Base-by-base conservation (phyloP, 176 grass and related monocot species). In the Poa annua region DNA sequence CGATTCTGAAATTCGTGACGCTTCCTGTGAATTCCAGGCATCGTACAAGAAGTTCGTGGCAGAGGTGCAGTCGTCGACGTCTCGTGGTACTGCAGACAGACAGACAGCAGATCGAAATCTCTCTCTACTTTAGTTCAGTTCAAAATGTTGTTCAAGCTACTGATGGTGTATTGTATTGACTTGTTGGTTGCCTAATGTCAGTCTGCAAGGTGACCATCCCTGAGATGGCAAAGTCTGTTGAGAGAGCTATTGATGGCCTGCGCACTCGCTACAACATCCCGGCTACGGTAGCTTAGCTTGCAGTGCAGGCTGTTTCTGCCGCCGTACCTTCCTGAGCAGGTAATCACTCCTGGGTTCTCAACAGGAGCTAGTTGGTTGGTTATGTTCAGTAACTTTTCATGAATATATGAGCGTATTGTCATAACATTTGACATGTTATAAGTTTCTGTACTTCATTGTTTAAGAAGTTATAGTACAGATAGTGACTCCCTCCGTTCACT, bases 11-110 rank as follows among this genome's bases (percentile, higher is more conserved):
- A 49, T 55, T 35, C 7, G 61, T 45, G 41, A 45, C 19, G 65
- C 16, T 75, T 84, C 48, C 45, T 66, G 48, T 79, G 75, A 49
- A 50, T 21, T 17, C 44, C 81, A 92, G 91, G 65, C 74, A 67
- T 85, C 88, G 11, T 93, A 93, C 79, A 89, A 84, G 85, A 81
- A 85, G 74, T 60, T 90, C 57, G 48, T 90, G 71, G 62, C 87
- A 0, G 85, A 93, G 66, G 78, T 86, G 79, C 88, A 90, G 75
- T 76, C 91, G 15, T 87, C 91, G 47, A 84, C 85, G 9, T 85
- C 85, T 80, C 91, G 88, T 74, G 91, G 91, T 93, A 93, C 76
- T 47, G 60, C 34, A 6, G 1, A 42, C 29, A n/a, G n/a, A n/a
- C 5, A 77, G 71, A 34, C 1, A 63, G 32, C 50, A 52, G 19